Evolutionary conservation across 2,329 filamentous ascomycete genomes (phyloP), one percentile per base, ranked within the genome.

Genomic region (Penicillium sp.): DNA sequence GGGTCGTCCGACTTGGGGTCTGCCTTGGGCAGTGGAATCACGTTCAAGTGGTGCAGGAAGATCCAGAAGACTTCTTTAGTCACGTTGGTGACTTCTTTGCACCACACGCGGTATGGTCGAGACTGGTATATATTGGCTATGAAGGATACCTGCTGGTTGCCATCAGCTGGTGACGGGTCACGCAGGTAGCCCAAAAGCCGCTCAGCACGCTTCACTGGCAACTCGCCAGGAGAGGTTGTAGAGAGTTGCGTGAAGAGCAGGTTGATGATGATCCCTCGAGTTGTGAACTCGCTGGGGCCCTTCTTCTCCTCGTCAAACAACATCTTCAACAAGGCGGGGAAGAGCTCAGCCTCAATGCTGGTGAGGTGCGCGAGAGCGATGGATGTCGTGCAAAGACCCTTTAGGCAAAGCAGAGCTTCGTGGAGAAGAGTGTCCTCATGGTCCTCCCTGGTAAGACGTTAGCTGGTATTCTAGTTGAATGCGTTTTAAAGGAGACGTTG

Each of bases 31-130:
- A 76, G 65, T 31, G 91, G 83, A 37, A 98, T 84, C 46, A 97
- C 88, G 68, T 98, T 98, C 56, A 96, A 81, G 65, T 96, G 90
- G 75, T 98, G 93, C 53, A 98, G 82, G 78, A 98, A 99, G 71
- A 98, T 98, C 93, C 93, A 99, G 73, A 99, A 99, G 27, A 98
- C 93, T 74, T 99, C 93, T 74, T 97, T 97, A 43, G 93, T 96
- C 48, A 98, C 93, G 67, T 90, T 93, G 58, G 88, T 88, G 19
- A 93, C 87, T 76, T 99, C 95, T 74, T 93, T 95, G 76, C 89
- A 91, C 93, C 93, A 99, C 3, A 96, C 85, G 33, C 91, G 89
- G 74, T 97, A 99, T 0, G 93, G 93, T 0, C 93, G 85, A 49
- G 91, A 86, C 35, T 88, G 87, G 65, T 90, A 89, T 87, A 98